These are phyloP conservation scores for Coffea canephora DNA, from an alignment of 257 asterid genomes.

Conservation along the genomic window DNA sequence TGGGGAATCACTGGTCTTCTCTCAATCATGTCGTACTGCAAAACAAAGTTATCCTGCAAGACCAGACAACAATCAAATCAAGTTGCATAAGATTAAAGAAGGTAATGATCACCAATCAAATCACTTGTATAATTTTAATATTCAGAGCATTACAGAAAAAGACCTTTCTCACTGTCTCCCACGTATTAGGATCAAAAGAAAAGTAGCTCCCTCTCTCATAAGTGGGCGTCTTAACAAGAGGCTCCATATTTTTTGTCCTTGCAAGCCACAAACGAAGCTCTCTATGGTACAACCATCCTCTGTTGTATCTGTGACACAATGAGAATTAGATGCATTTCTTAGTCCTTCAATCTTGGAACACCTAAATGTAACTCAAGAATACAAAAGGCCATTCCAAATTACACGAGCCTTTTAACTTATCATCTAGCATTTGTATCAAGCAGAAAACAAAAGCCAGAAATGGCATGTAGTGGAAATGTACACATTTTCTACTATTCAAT, in stretches of 20 bases:
- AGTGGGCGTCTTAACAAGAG: slow-evolving; percentile 54
- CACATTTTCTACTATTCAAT: not conserved
- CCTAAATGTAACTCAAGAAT: not conserved
- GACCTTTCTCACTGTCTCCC: slow-evolving; percentile 77
- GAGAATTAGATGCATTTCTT: not conserved
- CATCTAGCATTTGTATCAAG: not conserved
- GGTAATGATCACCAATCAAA: not conserved
- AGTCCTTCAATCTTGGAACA: not conserved
- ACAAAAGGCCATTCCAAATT: not conserved
- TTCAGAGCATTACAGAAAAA: slow-evolving; percentile 3
- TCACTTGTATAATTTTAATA: not conserved
- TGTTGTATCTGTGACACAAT: slow-evolving; percentile 43
- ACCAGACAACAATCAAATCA: slow-evolving; percentile 10
- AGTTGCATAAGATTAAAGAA: not conserved
- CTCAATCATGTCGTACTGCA: slow-evolving; percentile 71
- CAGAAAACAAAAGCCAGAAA: not conserved
- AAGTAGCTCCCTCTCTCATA: slow-evolving; percentile 71
- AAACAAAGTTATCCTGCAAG: slow-evolving; percentile 70
- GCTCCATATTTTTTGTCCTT: slow-evolving; percentile 62
- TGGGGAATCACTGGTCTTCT: slow-evolving; percentile 55
- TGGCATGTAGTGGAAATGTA: not conserved
- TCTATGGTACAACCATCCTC: slow-evolving; percentile 88
- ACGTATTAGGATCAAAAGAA: slow-evolving; percentile 71
- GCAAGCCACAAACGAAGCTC: slow-evolving; percentile 68
- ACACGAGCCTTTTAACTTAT: not conserved